A percentile compares a stretch with the other conserved stretches of the same genome.
These are phyloP conservation scores for Colletotrichum viniferum DNA, from an alignment of 2,329 filamentous ascomycete genomes.

Conservation along the genomic window DNA sequence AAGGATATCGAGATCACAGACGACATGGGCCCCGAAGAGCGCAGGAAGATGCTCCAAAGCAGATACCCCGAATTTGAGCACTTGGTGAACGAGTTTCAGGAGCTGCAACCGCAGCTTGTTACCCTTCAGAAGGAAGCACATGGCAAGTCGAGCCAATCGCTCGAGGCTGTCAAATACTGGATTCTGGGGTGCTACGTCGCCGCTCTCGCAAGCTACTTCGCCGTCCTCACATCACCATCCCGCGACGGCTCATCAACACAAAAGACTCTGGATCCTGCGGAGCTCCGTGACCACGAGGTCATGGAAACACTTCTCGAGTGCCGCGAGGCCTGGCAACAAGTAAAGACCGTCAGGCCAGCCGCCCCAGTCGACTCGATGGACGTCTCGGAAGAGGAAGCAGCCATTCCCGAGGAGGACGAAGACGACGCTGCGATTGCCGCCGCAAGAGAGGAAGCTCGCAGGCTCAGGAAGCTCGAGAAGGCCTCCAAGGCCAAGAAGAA, in stretches of 20 bases:
- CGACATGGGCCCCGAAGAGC: conserved; percentile 77
- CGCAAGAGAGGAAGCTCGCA: conserved; percentile 34
- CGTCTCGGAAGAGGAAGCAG: conserved; percentile 35
- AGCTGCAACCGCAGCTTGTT: conserved; percentile 70
- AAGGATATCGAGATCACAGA: conserved; percentile 82
- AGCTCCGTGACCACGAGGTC: conserved; percentile 86
- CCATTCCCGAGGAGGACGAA: conserved; percentile 25
- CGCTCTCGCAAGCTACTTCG: conserved; percentile 91
- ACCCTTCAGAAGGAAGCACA: conserved; percentile 63
- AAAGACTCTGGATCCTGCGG: conserved; percentile 72
- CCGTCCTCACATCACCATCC: conserved; percentile 82
- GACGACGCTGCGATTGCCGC: conserved; percentile 27
- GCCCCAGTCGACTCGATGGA: conserved; percentile 36
- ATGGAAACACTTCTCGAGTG: conserved; percentile 86
- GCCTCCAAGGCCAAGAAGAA: conserved; percentile 44
- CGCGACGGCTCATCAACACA: conserved; percentile 58
- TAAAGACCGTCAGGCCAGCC: conserved; percentile 66
- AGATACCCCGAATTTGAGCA: conserved; percentile 93
- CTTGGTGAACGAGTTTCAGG: conserved; percentile 78
- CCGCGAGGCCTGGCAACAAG: conserved; percentile 78
- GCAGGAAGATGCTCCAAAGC: conserved; percentile 74
- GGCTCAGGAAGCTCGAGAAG: conserved; percentile 46
- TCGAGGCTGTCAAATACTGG: conserved; percentile 76
- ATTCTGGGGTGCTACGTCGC: conserved; percentile 86
- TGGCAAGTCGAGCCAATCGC: conserved; percentile 52